Conservation (phyloP, 768 basidiomycete genomes). For the Macrocybe gigantea region DNA sequence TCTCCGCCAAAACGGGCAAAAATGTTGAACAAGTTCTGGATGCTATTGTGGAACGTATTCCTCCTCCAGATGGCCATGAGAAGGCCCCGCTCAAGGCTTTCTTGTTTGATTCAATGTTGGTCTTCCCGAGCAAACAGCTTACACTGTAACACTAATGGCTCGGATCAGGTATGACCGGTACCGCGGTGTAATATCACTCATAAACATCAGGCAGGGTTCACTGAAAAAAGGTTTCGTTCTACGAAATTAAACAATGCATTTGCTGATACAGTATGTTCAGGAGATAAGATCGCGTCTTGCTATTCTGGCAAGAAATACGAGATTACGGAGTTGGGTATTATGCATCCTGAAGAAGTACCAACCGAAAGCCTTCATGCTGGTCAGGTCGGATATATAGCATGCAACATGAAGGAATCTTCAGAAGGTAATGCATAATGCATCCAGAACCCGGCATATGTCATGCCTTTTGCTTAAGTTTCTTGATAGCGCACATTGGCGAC, state of each 20-base stretch:
- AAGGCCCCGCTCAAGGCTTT: constrained; percentile 70
- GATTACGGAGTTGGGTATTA: constrained; percentile 80
- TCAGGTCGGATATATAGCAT: constrained; percentile 86
- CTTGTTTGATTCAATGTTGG: constrained; percentile 86
- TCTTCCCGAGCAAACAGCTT: constrained; percentile 4
- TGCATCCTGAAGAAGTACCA: constrained; percentile 86
- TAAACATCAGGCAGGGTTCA: constrained; percentile 75
- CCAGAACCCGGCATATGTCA: not conserved
- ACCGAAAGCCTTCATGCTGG: constrained; percentile 64
- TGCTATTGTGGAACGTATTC: constrained; percentile 80
- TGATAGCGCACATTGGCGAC: constrained; percentile 86
- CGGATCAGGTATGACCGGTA: constrained; percentile 81
- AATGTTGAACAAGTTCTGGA: constrained; percentile 75
- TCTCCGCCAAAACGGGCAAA: constrained; percentile 90
- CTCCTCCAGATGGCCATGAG: constrained; percentile 59
- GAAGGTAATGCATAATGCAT: constrained; percentile 55
- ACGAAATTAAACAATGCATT: not conserved
- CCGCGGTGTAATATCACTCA: constrained; percentile 90
- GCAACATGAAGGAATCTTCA: constrained; percentile 96
- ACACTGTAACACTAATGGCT: constrained; percentile 3
- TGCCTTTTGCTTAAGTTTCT: not conserved
- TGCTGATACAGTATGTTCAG: constrained; percentile 28
- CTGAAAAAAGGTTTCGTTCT: constrained; percentile 66
- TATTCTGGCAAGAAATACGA: constrained; percentile 87
- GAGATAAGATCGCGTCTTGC: constrained; percentile 85